Percentiles rank a stretch among this genome's conserved stretches.
These are phyloP conservation scores for Pseudogymnoascus pannorum DNA, from an alignment of 2,329 filamentous ascomycete genomes.

Conservation along the genomic window DNA sequence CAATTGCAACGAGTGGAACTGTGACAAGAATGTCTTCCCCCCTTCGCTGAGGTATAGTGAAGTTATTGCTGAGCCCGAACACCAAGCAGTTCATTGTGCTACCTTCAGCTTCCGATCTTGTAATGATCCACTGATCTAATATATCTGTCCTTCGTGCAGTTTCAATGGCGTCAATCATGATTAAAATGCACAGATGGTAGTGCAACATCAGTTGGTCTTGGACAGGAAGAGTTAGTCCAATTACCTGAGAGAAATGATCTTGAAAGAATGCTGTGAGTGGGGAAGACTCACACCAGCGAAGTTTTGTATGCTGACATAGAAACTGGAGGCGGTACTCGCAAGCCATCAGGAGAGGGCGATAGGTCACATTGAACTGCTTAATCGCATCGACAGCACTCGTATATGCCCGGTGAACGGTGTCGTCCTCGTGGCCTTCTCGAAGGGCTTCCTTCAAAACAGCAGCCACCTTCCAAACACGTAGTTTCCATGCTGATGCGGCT, in stretches of 20 bases:
- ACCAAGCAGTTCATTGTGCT: slow-evolving; percentile 23
- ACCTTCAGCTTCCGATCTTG: slow-evolving; percentile 23
- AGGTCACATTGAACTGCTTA: slow-evolving; percentile 25
- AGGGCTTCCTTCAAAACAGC: slow-evolving; percentile 29
- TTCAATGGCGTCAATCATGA: slow-evolving; percentile 26
- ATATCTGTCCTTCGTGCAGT: slow-evolving; percentile 23
- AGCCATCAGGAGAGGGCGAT: slow-evolving; percentile 22
- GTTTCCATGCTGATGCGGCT: slow-evolving; percentile 23
- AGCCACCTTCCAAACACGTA: slow-evolving; percentile 27
- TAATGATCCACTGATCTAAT: slow-evolving; percentile 20
- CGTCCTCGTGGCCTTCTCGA: slow-evolving; percentile 27
- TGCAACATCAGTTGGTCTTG: slow-evolving; percentile 26
- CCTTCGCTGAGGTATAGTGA: slow-evolving; percentile 17
- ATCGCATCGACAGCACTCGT: slow-evolving; percentile 23
- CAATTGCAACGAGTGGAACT: slow-evolving; percentile 26
- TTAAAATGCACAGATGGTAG: slow-evolving; percentile 25
- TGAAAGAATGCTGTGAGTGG: not conserved
- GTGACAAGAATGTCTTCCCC: slow-evolving; percentile 10
- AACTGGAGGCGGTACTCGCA: slow-evolving; percentile 28
- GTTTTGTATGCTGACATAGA: slow-evolving; percentile 24
- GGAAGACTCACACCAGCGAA: slow-evolving; percentile 27
- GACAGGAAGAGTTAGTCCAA: not conserved
- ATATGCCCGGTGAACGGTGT: slow-evolving; percentile 24
- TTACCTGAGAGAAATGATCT: not conserved
- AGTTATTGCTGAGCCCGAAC: slow-evolving; percentile 26